phyloP scores from a whole-genome alignment of 2,329 filamentous ascomycete species.

The Fusarium caatingaense region DNA sequence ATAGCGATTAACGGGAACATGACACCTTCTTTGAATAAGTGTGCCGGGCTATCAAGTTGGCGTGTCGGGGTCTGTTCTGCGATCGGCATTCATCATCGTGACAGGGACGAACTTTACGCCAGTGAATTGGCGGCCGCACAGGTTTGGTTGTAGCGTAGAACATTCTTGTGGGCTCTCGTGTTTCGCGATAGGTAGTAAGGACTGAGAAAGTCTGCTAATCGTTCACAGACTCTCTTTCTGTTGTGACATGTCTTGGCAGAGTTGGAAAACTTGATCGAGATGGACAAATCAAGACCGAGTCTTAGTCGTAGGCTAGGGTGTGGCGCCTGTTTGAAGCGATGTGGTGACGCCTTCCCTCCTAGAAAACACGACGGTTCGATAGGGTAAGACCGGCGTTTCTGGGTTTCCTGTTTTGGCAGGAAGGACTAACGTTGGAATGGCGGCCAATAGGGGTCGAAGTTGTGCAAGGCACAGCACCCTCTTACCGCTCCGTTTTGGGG shows the following conservation, averaged over 20 bases:
- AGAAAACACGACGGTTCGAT: conserved; percentile 28
- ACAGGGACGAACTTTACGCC: not conserved
- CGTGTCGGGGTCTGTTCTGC: conserved; percentile 15
- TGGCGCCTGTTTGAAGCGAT: conserved; percentile 22
- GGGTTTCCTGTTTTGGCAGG: conserved; percentile 35
- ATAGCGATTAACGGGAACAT: conserved; percentile 4
- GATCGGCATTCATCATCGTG: conserved; percentile 27
- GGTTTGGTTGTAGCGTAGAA: not conserved
- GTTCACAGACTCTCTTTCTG: not conserved
- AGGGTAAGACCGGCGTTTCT: conserved; percentile 34
- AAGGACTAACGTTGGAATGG: conserved; percentile 9
- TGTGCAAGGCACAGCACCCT: conserved; percentile 24
- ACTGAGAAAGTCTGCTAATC: not conserved
- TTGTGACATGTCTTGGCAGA: conserved; percentile 17
- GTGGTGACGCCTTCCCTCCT: conserved; percentile 30
- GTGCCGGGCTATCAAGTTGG: not conserved
- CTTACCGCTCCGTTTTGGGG: conserved; percentile 38
- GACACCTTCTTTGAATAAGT: conserved; percentile 9
- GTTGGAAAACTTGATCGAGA: conserved; percentile 20
- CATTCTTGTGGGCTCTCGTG: not conserved
- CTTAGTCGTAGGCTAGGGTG: not conserved
- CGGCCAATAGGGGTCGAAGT: conserved; percentile 25
- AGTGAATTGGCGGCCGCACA: not conserved
- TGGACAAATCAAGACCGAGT: not conserved
- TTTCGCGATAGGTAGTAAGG: not conserved